Evolutionary conservation across 768 basidiomycete genomes (phyloP).

Genomic region (Suillus discolor): DNA sequence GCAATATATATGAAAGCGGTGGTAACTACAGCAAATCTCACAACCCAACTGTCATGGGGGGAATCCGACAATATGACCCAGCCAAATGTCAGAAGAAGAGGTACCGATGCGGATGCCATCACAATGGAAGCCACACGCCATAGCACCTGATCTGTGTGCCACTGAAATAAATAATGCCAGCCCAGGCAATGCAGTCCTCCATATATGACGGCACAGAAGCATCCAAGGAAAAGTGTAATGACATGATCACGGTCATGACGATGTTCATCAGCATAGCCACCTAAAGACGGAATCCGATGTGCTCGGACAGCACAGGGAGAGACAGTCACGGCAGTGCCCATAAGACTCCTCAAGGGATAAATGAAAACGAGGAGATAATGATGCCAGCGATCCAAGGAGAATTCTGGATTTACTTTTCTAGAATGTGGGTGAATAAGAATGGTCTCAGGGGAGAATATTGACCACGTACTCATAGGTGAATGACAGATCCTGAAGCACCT

Average conservation of each 20-base stretch:
- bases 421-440: not conserved
- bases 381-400: not conserved
- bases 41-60: not conserved
- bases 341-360: not conserved
- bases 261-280: not conserved
- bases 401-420: not conserved
- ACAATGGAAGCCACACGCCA: not conserved
- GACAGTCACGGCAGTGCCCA: not conserved
- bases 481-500: not conserved
- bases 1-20: slow-evolving; percentile 10
- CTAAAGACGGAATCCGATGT: not conserved
- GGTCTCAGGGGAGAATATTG: not conserved
- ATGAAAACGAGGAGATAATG: not conserved
- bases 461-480: not conserved
- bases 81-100: not conserved
- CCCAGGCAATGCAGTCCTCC: not conserved
- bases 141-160: not conserved
- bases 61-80: not conserved
- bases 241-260: not conserved
- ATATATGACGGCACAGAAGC: not conserved
- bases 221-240: not conserved
- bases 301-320: not conserved
- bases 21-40: not conserved
- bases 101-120: not conserved
- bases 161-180: not conserved